Evolutionary conservation across 2,329 filamentous ascomycete species (phyloP).

Genomic region (Aspergillus latus): DNA sequence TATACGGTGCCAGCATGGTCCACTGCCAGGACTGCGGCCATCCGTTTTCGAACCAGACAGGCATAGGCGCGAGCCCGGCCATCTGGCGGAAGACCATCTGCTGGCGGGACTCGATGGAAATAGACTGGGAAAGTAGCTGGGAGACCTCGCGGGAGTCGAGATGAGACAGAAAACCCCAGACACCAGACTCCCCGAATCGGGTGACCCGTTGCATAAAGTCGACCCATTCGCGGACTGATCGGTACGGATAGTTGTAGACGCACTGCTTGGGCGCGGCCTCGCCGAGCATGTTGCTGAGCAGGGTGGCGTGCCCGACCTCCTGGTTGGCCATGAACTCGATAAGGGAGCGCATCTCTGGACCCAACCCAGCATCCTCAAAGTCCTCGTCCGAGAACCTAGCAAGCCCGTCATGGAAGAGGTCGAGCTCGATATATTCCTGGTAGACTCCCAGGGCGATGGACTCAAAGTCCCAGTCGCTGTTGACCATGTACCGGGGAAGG

Average conservation of each 20-base stretch:
- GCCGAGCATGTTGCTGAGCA: constrained; percentile 76
- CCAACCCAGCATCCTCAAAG: constrained; percentile 68
- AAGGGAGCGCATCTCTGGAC: constrained; percentile 66
- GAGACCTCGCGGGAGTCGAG: constrained; percentile 73
- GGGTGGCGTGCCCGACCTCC: constrained; percentile 73
- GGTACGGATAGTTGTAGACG: constrained; percentile 78
- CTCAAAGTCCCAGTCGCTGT: constrained; percentile 81
- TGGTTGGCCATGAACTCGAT: constrained; percentile 77
- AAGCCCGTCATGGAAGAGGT: constrained; percentile 76
- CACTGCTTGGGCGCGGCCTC: constrained; percentile 69
- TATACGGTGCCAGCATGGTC: constrained; percentile 78
- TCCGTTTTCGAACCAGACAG: constrained; percentile 76
- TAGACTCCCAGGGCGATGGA: constrained; percentile 73
- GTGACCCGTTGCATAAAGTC: constrained; percentile 88
- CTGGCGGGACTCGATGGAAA: constrained; percentile 76
- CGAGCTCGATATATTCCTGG: constrained; percentile 82
- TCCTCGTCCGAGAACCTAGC: constrained; percentile 67
- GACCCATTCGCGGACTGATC: constrained; percentile 71
- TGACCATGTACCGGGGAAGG: constrained; percentile 70
- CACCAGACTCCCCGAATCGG: constrained; percentile 73
- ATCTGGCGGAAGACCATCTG: constrained; percentile 84
- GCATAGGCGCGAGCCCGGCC: constrained; percentile 75
- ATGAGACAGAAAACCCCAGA: constrained; percentile 78
- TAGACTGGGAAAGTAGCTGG: constrained; percentile 71
- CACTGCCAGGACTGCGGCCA: constrained; percentile 83